Base-by-base conservation (phyloP, 495 filamentous ascomycete genomes). In the Podospora anserina region DNA sequence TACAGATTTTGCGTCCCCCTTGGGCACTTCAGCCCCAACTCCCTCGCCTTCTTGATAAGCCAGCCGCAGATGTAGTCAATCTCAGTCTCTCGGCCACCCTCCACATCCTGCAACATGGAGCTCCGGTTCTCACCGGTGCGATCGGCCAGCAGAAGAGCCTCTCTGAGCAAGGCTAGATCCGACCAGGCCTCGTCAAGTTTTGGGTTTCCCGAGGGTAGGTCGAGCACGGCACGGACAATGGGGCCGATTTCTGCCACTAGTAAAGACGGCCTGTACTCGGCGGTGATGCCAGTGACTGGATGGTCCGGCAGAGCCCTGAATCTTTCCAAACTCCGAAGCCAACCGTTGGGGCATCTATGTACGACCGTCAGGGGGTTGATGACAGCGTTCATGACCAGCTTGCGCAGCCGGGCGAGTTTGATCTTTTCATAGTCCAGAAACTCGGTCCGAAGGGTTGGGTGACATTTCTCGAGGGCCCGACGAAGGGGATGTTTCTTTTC, bases 51-150 rank as follows among this genome's bases (percentile, higher is more conserved):
- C n/a, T 18, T 19, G n/a, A 58, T 26, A 19, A 58, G 15, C n/a
- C 23, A 58, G 5, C 55, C 55, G 23, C 7, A 15, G 55, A 58
- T 58, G 18, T 58, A 58, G n/a, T 58, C 55, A 19, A 58, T 58
- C 55, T 58, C 55, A 1, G 70, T 74, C 82, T 85, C 3, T 87
- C 83, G 1, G 77, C 77, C 49, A 80, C 75, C 20, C 55, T 19
- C 55, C n/a, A 94, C 83, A 77, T 97, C 93, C 74, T 93, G 90
- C 26, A 92, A 75, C 93, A 97, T 97, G 3, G 87, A 89, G 73
- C 90, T 93, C 53, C 83, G 84, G 74, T 96, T 94, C 49, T 83
- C 78, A 1, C 78, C 80, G 1, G 90, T 94, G 69, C 82, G 84
- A n/a, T 81, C 76, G 6, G 86, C 88, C 6, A 91, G 82, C 0